Base-by-base conservation (phyloP, 2,329 filamentous ascomycete genomes). In the Calonectria hawksworthii region DNA sequence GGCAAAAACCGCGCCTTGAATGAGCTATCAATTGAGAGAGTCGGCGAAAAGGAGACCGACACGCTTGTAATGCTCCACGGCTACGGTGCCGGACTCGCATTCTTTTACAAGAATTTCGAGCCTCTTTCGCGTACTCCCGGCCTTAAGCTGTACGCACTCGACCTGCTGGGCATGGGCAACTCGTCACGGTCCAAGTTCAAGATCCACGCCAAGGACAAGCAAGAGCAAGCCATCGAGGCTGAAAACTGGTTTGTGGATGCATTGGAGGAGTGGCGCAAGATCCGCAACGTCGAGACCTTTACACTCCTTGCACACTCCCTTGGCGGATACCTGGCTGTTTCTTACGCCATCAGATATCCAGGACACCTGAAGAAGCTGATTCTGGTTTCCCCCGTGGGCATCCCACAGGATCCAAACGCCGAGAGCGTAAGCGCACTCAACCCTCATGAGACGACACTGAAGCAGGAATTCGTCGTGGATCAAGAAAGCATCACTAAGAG, bases 91-190 rank as follows among this genome's bases (percentile, higher is more conserved):
- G 97, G 97, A 0, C 89, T 99, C 0, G 97, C 96, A n/a, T 99
- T 99, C 86, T 99, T 98, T 89, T 99, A 98, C 89, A 96, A 96
- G 86, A 99, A 99, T 84, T 98, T 98, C 74, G 97, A 99, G 85
- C 92, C 93, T 6, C 87, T 99, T 41, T 96, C 93, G 64, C 92
- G 96, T 30, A 87, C 92, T 0, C 88, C 90, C 38, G 95, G 96
- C 34, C 98, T 97, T 93, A 96, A 95, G 82, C 87, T 99, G n/a
- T 99, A 97, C 83, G 95, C 96, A 0, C 88, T 99, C 21, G 96
- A 99, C 82, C 92, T 98, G 90, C 89, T 98, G n/a, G 96, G 96
- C 73, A 98, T 98, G 95, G 96, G 96, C 74, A 93, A 98, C 81
- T 98, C 95, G 73, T 93, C 92, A 30, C 90, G 96, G 6, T 96